These are phyloP conservation scores for Venturia effusa DNA, from an alignment of 2,329 filamentous ascomycete genomes.

Conservation along the genomic window DNA sequence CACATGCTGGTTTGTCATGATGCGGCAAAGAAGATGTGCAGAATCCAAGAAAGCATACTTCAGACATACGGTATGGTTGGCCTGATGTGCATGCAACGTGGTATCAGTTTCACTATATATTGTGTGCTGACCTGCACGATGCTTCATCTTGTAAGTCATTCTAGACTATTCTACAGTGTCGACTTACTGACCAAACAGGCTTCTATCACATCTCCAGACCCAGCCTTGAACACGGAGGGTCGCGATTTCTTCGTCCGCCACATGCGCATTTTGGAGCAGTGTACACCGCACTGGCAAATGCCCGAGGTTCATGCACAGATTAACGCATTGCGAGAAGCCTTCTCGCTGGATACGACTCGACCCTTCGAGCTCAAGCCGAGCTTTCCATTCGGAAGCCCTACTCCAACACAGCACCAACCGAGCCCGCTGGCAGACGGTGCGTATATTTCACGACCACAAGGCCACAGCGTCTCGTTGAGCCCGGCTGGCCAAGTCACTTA, in stretches of 20 bases:
- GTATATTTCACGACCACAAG: constrained; percentile 31
- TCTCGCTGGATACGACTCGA: constrained; percentile 74
- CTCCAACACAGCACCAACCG: constrained; percentile 44
- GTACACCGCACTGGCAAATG: constrained; percentile 74
- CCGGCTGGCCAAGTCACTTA: constrained; percentile 53
- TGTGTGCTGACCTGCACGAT: constrained; percentile 83
- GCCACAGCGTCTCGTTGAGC: constrained; percentile 38
- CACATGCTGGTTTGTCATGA: constrained; percentile 81
- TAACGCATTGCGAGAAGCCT: constrained; percentile 77
- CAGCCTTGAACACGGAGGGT: constrained; percentile 73
- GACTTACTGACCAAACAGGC: constrained; percentile 44
- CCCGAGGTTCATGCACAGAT: constrained; percentile 85
- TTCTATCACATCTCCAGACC: constrained; percentile 85
- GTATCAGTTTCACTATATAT: constrained; percentile 94
- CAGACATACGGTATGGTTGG: constrained; percentile 67
- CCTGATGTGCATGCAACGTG: constrained; percentile 82
- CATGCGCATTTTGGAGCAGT: constrained; percentile 85
- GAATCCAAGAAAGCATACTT: constrained; percentile 74
- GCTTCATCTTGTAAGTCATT: constrained; percentile 68
- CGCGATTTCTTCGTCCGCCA: constrained; percentile 84
- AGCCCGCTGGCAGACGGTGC: constrained; percentile 48
- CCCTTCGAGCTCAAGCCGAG: constrained; percentile 81
- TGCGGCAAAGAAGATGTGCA: constrained; percentile 75
- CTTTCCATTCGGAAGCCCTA: constrained; percentile 76
- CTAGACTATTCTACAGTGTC: neutral